Percentiles rank a stretch among this genome's conserved stretches.
phyloP scores from a whole-genome alignment of 2,329 filamentous ascomycete genomes.

The Alternaria incomplexa region DNA sequence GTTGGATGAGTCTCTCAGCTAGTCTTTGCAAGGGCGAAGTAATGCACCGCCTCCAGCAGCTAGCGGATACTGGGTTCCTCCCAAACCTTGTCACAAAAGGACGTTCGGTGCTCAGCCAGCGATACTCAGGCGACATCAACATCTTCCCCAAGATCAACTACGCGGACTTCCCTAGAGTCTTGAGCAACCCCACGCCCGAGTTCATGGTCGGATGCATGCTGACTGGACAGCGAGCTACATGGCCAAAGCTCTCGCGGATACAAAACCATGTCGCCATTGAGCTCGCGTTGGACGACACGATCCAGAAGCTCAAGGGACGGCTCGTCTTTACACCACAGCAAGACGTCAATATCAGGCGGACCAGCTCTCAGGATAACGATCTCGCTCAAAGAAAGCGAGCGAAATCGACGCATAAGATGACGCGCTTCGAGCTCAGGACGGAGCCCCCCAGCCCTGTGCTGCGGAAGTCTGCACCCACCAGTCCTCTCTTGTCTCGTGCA shows the following conservation, averaged over 20 bases:
- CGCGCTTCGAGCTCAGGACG: conserved; percentile 26
- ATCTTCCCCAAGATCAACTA: conserved; percentile 82
- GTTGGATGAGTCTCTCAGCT: conserved; percentile 72
- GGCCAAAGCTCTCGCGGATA: conserved; percentile 86
- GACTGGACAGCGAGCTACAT: conserved; percentile 83
- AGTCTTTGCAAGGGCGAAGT: conserved; percentile 79
- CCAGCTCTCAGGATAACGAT: conserved; percentile 36
- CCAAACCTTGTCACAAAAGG: conserved; percentile 80
- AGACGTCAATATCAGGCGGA: conserved; percentile 32
- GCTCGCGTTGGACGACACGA: conserved; percentile 77
- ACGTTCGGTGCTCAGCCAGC: conserved; percentile 82
- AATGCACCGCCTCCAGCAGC: conserved; percentile 78
- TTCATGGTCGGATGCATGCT: conserved; percentile 84
- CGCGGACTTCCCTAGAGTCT: conserved; percentile 74
- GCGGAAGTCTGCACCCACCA: conserved; percentile 22
- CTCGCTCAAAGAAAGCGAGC: conserved; percentile 15
- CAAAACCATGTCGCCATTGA: conserved; percentile 89
- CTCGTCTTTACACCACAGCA: conserved; percentile 73
- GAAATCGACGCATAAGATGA: conserved; percentile 28
- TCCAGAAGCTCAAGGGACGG: conserved; percentile 70
- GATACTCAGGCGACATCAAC: conserved; percentile 94
- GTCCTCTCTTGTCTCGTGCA: conserved; percentile 22
- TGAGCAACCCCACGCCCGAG: conserved; percentile 82
- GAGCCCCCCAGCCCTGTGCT: conserved; percentile 27
- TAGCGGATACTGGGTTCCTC: conserved; percentile 80